phyloP scores from a whole-genome alignment of 106 monocot species.

The Platanthera guangdongensis region DNA sequence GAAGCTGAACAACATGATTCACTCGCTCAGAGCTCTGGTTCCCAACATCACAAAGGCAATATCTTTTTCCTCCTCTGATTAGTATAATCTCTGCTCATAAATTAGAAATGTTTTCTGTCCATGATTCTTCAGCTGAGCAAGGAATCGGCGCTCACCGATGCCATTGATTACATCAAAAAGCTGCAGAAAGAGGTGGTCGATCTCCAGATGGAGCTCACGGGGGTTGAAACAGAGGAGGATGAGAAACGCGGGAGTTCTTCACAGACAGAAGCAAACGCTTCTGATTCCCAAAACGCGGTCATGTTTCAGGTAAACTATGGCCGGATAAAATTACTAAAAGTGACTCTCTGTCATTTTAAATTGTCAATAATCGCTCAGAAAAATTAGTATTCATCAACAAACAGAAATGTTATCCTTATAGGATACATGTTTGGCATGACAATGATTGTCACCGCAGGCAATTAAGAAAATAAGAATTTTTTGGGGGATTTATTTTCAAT shows the following conservation, averaged over 20 bases:
- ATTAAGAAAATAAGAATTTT: too few species aligned
- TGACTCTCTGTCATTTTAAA: neutral
- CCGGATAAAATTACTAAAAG: too few species aligned
- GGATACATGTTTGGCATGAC: too few species aligned
- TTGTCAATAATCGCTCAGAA: too few species aligned
- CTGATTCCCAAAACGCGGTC: neutral
- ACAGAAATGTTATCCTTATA: too few species aligned
- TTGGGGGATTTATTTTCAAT: too few species aligned
- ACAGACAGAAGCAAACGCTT: slow-evolving; percentile 10
- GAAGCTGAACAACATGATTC: slow-evolving; percentile 63
- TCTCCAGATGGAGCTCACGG: slow-evolving; percentile 46
- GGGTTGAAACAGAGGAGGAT: slow-evolving; percentile 10
- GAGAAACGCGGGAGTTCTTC: slow-evolving; percentile 33
- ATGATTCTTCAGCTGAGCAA: slow-evolving; percentile 73
- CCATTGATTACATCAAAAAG: slow-evolving; percentile 57
- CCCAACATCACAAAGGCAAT: slow-evolving; percentile 86
- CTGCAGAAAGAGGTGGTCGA: slow-evolving; percentile 40
- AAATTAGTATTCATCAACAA: too few species aligned
- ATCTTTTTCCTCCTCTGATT: neutral
- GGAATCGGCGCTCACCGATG: slow-evolving; percentile 72
- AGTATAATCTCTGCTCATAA: neutral
- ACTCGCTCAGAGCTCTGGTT: slow-evolving; percentile 58
- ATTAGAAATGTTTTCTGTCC: neutral
- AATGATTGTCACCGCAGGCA: too few species aligned
- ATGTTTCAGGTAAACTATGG: slow-evolving; percentile 25